These are phyloP conservation scores for Paratinospora sagittata DNA, from an alignment of 164 flowering plant species.

Conservation along the genomic window DNA sequence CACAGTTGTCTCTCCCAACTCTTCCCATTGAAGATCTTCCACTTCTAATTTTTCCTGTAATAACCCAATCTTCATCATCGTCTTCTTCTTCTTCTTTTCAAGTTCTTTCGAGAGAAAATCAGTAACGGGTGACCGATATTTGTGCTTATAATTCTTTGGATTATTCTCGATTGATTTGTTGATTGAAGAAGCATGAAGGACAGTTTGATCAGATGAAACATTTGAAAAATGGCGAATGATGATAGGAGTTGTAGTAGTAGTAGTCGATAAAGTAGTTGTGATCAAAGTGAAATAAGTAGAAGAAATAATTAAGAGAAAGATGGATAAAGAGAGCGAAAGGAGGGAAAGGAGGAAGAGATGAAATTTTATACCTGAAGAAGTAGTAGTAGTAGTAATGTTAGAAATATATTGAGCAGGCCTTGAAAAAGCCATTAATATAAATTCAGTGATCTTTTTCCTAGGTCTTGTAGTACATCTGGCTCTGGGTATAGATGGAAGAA, in stretches of 20 bases:
- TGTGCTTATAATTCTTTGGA: neutral
- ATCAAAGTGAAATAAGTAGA: neutral
- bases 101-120: constrained; percentile 12
- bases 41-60: constrained; percentile 22
- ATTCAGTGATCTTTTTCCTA: neutral
- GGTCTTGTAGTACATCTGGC: too few relatives aligned
- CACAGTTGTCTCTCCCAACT: constrained; percentile 11
- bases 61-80: constrained; percentile 28
- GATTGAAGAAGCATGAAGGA: neutral
- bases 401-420: too few relatives aligned
- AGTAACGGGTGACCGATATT: neutral
- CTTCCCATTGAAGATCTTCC: constrained; percentile 5
- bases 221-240: neutral
- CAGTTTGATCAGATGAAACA: neutral
- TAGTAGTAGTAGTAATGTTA: neutral
- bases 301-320: constrained; percentile 13
- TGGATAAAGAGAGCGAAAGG: constrained; percentile 13
- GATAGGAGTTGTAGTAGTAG: neutral
- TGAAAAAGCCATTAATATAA: neutral
- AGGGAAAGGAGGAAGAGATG: constrained; percentile 14
- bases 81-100: neutral
- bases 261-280: neutral
- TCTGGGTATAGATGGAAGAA: too few relatives aligned
- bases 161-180: neutral
- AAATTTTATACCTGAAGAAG: constrained; percentile 1